Base-by-base conservation (phyloP, 495 filamentous ascomycete species). In the Sabuloglossum arenarium region DNA sequence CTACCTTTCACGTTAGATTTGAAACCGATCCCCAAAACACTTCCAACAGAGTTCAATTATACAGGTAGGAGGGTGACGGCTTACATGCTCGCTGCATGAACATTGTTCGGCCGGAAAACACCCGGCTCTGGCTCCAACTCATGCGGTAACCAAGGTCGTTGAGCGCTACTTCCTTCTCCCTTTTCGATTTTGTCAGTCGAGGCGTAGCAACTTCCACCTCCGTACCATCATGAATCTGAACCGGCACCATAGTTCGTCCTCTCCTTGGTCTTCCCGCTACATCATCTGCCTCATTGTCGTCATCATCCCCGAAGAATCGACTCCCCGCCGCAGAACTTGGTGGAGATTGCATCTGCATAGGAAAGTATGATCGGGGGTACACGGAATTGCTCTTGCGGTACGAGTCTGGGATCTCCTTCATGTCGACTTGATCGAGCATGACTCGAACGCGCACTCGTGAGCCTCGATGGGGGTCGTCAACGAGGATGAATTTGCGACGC, bases 81-180 rank as follows among this genome's bases (percentile, higher is more conserved):
- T 80, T 71, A 96, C 90, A 70, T 61, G 88, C 88, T 73, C 84
- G 80, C 69, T 98, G 91, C 66, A 97, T 70, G 65, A 98, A 98
- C 59, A 95, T 72, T 50, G 80, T 85, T 62, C 86, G 75, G 4
- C 80, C 83, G 16, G 85, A 77, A 70, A 96, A 96, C 0, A 87
- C 81, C 46, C 89, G 75, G 64, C 86, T 88, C 68, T 95, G 89
- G 52, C 85, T 79, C 91, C 91, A 98, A 45, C 84, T 86, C 81
- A 98, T 93, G 16, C 90, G 78, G 63, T 93, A 96, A 0, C 88
- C 91, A 50, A 97, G 66, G 63, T 97, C 88, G 63, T 98, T 98
- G 59, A 98, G 65, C 51, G 84, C 71, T 4, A 88, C 77, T 64
- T 98, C 90, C 68, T 86, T 89, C 43, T 71, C 77, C 51, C 85